Evolutionary conservation across 75 land plant species (phyloP).

Genomic region (Selaginella tamariscina): DNA sequence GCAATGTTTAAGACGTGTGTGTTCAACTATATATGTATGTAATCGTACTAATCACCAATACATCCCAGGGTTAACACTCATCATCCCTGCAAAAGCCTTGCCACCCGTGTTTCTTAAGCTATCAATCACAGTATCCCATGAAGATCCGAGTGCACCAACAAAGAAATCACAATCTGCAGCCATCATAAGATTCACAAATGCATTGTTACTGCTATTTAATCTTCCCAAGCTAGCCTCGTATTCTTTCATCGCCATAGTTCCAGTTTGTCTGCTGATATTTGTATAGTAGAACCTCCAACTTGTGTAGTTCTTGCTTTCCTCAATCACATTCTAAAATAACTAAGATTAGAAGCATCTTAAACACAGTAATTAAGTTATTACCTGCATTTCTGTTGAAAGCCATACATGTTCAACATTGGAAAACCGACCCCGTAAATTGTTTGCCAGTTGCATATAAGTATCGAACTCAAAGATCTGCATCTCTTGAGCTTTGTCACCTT

Average conservation of each 20-base stretch:
- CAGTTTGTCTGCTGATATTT: constrained; percentile 2
- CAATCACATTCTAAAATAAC: neutral
- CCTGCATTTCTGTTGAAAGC: constrained; percentile 13
- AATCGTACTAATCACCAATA: neutral
- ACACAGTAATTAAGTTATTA: neutral
- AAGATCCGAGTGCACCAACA: neutral
- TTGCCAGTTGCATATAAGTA: constrained; percentile 6
- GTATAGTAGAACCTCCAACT: constrained; percentile 6
- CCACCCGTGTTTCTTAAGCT: neutral
- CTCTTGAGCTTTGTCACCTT: constrained; percentile 6
- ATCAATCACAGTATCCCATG: constrained; percentile 4
- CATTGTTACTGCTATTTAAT: constrained; percentile 3
- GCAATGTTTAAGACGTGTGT: too few species aligned
- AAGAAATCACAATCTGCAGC: constrained; percentile 10
- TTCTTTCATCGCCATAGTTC: neutral
- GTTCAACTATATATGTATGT: too few species aligned
- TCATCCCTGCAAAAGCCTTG: neutral
- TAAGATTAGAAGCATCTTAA: neutral
- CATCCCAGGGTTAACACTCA: constrained; percentile 3
- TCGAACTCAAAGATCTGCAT: constrained; percentile 5
- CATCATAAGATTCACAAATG: constrained; percentile 13
- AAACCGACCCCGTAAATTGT: constrained; percentile 5
- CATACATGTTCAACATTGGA: neutral
- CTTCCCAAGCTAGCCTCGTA: constrained; percentile 11
- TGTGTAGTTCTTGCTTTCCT: constrained; percentile 7